Evolutionary conservation across 202 grass and related monocot genomes (phyloP).

Genomic region (Setaria italica): DNA sequence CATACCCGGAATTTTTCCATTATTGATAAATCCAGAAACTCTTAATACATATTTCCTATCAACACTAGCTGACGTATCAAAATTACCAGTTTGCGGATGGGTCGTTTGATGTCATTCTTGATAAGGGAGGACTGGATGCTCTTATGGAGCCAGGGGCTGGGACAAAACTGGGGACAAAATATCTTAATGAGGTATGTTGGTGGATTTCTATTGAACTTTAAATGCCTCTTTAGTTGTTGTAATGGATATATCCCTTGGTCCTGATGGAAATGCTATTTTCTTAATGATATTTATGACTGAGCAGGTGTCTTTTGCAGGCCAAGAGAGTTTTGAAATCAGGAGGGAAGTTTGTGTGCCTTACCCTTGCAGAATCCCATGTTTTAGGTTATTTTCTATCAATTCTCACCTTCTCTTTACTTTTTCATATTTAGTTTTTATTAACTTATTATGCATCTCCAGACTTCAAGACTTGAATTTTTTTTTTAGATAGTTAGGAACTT

Average conservation of each 20-base stretch:
- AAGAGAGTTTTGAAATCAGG: slow-evolving; percentile 89
- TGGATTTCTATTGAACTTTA: slow-evolving; percentile 38
- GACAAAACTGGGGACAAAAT: slow-evolving; percentile 79
- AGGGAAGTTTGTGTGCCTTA: slow-evolving; percentile 88
- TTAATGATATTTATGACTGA: slow-evolving; percentile 35
- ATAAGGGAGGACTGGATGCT: slow-evolving; percentile 99
- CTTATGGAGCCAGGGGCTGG: slow-evolving; percentile 93
- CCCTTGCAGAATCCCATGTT: slow-evolving; percentile 96
- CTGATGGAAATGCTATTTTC: slow-evolving; percentile 27
- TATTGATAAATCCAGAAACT: slow-evolving; percentile 30
- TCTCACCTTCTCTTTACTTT: not conserved
- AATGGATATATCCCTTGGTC: slow-evolving; percentile 29
- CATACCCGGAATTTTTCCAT: not conserved
- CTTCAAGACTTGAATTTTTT: slow-evolving; percentile 1
- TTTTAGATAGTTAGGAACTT: not conserved
- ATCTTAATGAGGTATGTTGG: slow-evolving; percentile 77
- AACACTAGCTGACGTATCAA: slow-evolving; percentile 34
- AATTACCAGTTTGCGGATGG: slow-evolving; percentile 79
- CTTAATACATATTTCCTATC: slow-evolving; percentile 32
- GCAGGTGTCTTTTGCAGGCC: slow-evolving; percentile 52
- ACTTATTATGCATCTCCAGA: not conserved
- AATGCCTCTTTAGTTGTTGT: slow-evolving; percentile 30
- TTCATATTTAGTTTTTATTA: slow-evolving; percentile 11
- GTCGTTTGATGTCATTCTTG: slow-evolving; percentile 80
- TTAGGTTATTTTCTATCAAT: slow-evolving; percentile 67